phyloP scores from a whole-genome alignment of 2,329 filamentous ascomycete genomes.

The Botrytis paeoniae region DNA sequence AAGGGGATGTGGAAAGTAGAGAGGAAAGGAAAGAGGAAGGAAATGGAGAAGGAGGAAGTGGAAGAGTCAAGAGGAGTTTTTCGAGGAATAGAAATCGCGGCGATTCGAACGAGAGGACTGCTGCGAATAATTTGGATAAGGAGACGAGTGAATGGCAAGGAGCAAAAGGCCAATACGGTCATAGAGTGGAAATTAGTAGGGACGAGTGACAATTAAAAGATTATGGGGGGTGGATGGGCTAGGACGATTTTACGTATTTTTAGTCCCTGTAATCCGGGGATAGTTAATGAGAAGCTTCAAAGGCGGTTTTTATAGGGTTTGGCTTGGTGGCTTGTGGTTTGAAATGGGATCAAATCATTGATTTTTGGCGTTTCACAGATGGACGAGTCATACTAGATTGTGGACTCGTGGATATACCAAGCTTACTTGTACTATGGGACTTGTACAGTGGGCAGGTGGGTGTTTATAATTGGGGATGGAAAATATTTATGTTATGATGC shows the following conservation, averaged over 20 bases:
- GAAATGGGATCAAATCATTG: neutral
- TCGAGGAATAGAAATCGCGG: neutral
- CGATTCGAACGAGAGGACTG: neutral
- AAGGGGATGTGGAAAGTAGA: neutral
- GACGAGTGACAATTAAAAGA: neutral
- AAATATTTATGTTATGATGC: neutral
- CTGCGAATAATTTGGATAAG: neutral
- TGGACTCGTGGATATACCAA: slow-evolving; percentile 4
- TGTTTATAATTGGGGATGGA: neutral
- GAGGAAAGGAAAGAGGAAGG: neutral
- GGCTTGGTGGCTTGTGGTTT: neutral
- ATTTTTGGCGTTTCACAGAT: neutral
- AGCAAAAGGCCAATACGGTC: neutral
- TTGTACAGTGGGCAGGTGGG: neutral
- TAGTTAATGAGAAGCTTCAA: neutral
- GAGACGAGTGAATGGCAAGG: neutral
- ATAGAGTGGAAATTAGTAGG: slow-evolving; percentile 9
- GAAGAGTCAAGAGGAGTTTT: neutral
- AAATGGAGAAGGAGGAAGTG: neutral
- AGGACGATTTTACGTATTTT: too few relatives aligned
- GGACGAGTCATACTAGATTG: neutral
- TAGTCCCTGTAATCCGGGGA: neutral
- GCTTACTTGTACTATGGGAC: neutral
- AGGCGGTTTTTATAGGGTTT: too few relatives aligned
- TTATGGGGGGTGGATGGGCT: neutral